These are phyloP conservation scores for Cladophialophora carrionii DNA, from an alignment of 2,329 filamentous ascomycete genomes.

Conservation along the genomic window DNA sequence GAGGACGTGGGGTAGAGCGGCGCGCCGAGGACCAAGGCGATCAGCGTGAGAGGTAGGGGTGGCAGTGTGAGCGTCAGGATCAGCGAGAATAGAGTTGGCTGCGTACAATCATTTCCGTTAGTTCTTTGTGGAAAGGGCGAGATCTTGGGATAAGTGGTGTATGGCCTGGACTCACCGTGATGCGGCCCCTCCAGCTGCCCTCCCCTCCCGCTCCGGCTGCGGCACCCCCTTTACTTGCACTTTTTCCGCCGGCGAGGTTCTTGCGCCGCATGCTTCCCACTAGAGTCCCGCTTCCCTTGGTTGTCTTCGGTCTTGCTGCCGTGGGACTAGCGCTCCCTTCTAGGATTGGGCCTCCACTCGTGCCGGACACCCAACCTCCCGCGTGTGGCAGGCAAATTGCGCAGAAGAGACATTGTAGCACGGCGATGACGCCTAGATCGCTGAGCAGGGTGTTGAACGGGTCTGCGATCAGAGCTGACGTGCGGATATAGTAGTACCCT, in stretches of 20 bases:
- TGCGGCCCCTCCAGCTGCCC: constrained; percentile 31
- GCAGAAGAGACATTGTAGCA: constrained; percentile 65
- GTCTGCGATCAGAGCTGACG: constrained; percentile 68
- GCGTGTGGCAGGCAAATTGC: constrained; percentile 63
- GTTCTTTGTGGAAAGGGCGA: background rate
- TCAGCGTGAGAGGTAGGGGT: constrained; percentile 60
- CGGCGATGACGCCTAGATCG: constrained; percentile 64
- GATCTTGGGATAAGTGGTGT: background rate
- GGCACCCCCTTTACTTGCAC: constrained; percentile 20
- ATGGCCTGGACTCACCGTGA: constrained; percentile 38
- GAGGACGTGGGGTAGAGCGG: constrained; percentile 74
- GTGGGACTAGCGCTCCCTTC: constrained; percentile 29
- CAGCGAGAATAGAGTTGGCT: constrained; percentile 59
- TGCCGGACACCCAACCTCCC: constrained; percentile 43
- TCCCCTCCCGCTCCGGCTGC: constrained; percentile 29
- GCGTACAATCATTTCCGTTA: background rate
- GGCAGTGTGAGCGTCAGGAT: constrained; percentile 58
- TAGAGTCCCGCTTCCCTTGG: constrained; percentile 14
- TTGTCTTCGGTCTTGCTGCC: constrained; percentile 17
- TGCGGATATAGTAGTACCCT: constrained; percentile 64
- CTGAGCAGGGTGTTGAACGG: constrained; percentile 67
- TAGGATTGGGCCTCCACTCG: constrained; percentile 28
- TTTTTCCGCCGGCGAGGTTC: constrained; percentile 17
- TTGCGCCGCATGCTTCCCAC: constrained; percentile 36
- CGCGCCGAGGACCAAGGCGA: constrained; percentile 79